phyloP scores from a whole-genome alignment of 805 yeast species.

The Jamesozyma piceae region DNA sequence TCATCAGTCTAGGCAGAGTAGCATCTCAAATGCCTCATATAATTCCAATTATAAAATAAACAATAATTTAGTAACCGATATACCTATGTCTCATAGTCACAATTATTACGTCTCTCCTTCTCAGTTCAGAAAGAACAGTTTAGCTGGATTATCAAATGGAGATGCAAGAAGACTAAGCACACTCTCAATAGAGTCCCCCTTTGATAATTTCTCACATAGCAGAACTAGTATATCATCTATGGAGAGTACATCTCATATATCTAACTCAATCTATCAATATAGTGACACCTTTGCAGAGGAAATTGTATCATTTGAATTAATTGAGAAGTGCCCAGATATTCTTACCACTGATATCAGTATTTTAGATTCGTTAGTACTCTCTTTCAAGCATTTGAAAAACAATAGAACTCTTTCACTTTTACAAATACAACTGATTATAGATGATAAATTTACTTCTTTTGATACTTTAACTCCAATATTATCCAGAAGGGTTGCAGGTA shows the following conservation, averaged over 20 bases:
- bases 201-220: not conserved
- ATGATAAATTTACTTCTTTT: not conserved
- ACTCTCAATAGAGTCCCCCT: conserved; percentile 6
- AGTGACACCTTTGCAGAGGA: conserved; percentile 8
- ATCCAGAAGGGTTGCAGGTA: conserved; percentile 4
- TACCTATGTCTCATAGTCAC: not conserved
- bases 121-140: conserved; percentile 17
- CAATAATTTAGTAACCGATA: not conserved
- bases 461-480: not conserved
- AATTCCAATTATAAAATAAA: not conserved
- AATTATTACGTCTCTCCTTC: conserved; percentile 17
- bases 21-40: not conserved
- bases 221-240: conserved; percentile 12
- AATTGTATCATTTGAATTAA: conserved; percentile 6
- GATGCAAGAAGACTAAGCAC: conserved; percentile 18
- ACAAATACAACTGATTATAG: conserved; percentile 1
- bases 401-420: conserved; percentile 5
- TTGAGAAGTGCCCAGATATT: conserved; percentile 5
- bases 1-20: not conserved
- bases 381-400: conserved; percentile 4
- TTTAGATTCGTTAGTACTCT: conserved; percentile 9
- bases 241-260: conserved; percentile 4
- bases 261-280: not conserved
- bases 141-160: conserved; percentile 15
- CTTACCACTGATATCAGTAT: conserved; percentile 10